phyloP scores from a whole-genome alignment of 257 asterid genomes.

The Solanum gandarillasii region DNA sequence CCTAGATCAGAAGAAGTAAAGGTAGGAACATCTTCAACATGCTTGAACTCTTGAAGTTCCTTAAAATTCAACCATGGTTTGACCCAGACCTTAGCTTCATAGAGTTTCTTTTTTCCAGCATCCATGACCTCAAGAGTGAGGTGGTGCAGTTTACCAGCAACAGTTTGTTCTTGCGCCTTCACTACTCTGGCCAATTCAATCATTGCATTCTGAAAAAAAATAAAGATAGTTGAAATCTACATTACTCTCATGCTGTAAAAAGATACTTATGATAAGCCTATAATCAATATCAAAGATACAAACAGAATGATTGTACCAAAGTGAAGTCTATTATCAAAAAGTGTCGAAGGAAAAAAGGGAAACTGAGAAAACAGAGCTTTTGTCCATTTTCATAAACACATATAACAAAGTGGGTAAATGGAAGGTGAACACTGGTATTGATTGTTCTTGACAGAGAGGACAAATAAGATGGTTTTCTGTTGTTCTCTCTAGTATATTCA shows the following conservation, averaged over 20 bases:
- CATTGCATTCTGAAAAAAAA: slow-evolving; percentile 38
- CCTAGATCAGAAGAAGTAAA: slow-evolving; percentile 75
- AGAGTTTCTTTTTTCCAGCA: slow-evolving; percentile 59
- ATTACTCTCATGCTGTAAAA: neutral
- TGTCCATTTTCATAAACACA: neutral
- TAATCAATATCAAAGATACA: neutral
- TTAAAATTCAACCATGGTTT: slow-evolving; percentile 84
- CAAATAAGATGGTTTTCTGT: neutral
- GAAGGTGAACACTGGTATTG: neutral
- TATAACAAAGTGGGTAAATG: neutral
- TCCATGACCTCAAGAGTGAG: slow-evolving; percentile 78
- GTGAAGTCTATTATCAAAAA: neutral
- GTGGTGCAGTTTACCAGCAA: slow-evolving; percentile 68
- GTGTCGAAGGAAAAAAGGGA: neutral
- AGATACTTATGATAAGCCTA: neutral
- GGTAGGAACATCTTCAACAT: slow-evolving; percentile 40
- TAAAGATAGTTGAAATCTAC: neutral
- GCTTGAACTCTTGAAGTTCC: slow-evolving; percentile 78
- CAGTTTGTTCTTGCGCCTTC: slow-evolving; percentile 68
- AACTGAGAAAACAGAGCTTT: neutral
- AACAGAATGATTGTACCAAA: neutral
- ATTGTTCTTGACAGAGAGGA: neutral
- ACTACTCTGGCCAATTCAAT: slow-evolving; percentile 79
- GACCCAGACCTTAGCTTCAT: slow-evolving; percentile 87
- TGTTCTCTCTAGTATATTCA: neutral